Base-by-base conservation (phyloP, 305 asterid species). In the Fraxinus angustifolia region DNA sequence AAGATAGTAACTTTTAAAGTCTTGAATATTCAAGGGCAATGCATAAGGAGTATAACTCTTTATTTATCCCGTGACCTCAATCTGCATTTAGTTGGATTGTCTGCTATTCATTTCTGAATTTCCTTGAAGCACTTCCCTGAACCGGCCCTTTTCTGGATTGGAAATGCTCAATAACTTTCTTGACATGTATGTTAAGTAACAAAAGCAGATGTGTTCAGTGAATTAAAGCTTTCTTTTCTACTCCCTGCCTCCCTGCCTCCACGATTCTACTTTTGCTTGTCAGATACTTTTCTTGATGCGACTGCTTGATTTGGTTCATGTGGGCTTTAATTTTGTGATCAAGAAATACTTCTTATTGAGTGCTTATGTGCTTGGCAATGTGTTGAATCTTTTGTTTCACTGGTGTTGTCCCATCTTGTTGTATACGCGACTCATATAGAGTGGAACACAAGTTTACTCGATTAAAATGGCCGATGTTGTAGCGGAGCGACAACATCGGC, bases 351-450 rank as follows among this genome's bases (percentile, higher is more conserved):
- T 35, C 23, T 19, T 8, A 0, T 10, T 36, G 42, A 36, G 40
- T 34, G 21, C 65, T 36, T 36, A 16, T 73, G 35, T 78, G 80
- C 78, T 80, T 78, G 65, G 50, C 67, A 45, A 80, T 80, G 78
- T 26, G 10, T 70, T 12, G 3, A 62, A 21, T 21, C 6, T 26
- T 23, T 62, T 58, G 7, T 58, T 1, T 58, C 68, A 58, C 11
- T 17, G 28, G 68, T 17, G 23, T 58, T 19, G 68, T 58, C 33
- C 8, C 72, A 62, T 35, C 3, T 30, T 30, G 33, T 30, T 30
- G 33, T 30, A 30, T 30, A 30, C 2, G 33, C 2, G 33, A 28
- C 33, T 30, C 33, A 30, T 30, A 30, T 30, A 30, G 33, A 30
- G 33, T 30, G 33, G 33, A 30, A 30, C 33, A 30, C 3, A 30